Evolutionary conservation across 805 yeast species (phyloP), one percentile per base, ranked within the genome.

Genomic region (Komagataella mondaviorum): DNA sequence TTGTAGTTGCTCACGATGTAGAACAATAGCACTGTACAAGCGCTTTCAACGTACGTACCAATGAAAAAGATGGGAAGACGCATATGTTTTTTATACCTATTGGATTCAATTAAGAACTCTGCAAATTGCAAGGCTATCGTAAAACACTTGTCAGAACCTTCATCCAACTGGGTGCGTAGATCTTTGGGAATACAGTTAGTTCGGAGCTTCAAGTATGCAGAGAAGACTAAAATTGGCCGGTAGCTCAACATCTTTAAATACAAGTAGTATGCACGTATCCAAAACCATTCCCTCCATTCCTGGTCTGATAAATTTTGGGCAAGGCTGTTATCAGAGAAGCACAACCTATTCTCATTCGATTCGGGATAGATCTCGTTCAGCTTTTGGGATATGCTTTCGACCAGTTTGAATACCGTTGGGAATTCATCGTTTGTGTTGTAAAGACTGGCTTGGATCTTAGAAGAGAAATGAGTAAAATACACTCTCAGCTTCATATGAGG

Each of bases 241-340:
- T 51, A 59, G 20, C 59, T 54, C 36, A 60, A 53, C 51, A 60
- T 24, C 45, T 60, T 59, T 45, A 60, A 46, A 44, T 60, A 60
- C 10, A 60, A 51, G 48, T 60, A 60, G 49, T 60, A 60, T 6
- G 57, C 56, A 23, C 62, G 45, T 14, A 60, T 60, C 64, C 64
- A 60, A 45, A 60, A 60, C 61, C 62, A 60, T 45, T 60, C 64
- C 43, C 55, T 47, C 22, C 46, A 22, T 5, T 44, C 14, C 23
- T 52, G 54, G 2, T 49, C 48, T 49, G 49, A 48, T 6, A 44
- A 4, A 14, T 44, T 44, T 5, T 22, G 23, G 36, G 23, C 49
- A 16, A 23, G 47, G 10, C 45, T 47, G 12, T 56, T 50, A 23
- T 51, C 51, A 6, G 54, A 36, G 17, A 44, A 49, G 16, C 22